Percentiles rank a stretch among this genome's conserved stretches.
These are phyloP conservation scores for Quercus tomentella DNA, from an alignment of 331 rosid species.

Conservation along the genomic window DNA sequence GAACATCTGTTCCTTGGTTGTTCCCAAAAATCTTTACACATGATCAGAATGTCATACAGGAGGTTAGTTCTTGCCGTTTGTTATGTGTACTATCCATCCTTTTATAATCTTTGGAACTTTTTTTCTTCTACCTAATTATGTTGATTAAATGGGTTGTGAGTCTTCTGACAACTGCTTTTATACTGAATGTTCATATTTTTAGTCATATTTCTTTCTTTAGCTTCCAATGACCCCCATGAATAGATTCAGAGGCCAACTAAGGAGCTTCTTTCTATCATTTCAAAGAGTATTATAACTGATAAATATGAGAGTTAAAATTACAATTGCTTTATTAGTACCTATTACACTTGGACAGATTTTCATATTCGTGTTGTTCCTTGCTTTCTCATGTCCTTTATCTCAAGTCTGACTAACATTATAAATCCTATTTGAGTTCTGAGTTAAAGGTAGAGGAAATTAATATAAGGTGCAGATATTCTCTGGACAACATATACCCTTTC, in stretches of 20 bases:
- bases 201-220: neutral
- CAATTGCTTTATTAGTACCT: neutral
- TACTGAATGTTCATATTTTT: neutral
- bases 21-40: constrained; percentile 73
- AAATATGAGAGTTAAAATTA: neutral
- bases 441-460: neutral
- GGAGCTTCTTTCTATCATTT: neutral
- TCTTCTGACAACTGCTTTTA: neutral
- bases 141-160: neutral
- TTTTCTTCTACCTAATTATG: neutral
- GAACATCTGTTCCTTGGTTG: constrained; percentile 72
- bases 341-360: neutral
- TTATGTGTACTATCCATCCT: neutral
- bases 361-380: neutral
- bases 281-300: neutral
- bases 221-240: neutral
- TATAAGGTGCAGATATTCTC: neutral
- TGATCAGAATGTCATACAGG: constrained; percentile 66
- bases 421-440: neutral
- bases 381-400: neutral
- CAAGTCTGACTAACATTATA: neutral
- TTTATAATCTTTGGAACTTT: neutral
- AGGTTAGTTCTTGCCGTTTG: constrained; percentile 44
- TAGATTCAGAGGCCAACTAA: neutral
- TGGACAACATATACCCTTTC: neutral